Conservation (phyloP, 2,329 filamentous ascomycete genomes). For the Endocalyx cinctus region DNA sequence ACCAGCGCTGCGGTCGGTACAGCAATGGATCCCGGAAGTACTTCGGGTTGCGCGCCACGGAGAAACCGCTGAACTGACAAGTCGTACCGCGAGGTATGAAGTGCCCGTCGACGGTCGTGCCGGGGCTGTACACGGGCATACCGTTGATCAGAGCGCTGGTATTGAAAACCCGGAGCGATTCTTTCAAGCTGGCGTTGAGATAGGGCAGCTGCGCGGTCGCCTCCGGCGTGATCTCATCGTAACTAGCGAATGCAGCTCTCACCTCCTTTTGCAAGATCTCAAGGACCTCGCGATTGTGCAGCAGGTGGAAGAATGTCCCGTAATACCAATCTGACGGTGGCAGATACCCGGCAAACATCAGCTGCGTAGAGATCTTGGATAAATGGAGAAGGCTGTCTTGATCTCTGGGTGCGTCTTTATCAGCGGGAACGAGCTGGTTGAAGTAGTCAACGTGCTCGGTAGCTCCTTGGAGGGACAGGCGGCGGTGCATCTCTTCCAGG, state of each 20-base stretch:
- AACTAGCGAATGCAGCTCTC: background rate
- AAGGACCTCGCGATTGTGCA: background rate
- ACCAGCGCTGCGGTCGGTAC: conserved; percentile 8
- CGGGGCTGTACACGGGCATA: background rate
- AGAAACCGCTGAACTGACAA: background rate
- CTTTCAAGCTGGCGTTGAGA: background rate
- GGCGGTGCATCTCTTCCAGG: background rate
- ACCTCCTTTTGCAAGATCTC: background rate
- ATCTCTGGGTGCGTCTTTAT: background rate
- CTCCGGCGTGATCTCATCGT: background rate
- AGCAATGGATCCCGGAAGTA: conserved; percentile 5
- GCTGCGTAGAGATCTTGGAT: background rate
- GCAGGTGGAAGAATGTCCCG: background rate
- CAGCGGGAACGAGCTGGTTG: background rate
- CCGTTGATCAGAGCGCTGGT: background rate
- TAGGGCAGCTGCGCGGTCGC: background rate
- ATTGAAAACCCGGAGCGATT: background rate
- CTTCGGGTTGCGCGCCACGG: conserved; percentile 2
- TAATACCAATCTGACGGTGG: background rate
- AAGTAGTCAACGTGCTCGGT: background rate
- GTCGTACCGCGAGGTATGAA: background rate
- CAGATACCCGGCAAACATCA: background rate
- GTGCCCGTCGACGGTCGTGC: background rate
- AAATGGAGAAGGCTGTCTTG: background rate
- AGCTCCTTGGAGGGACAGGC: conserved; percentile 1